Base-by-base conservation (phyloP, 352 stramenopile genomes). In the Phytophthora crassamura region DNA sequence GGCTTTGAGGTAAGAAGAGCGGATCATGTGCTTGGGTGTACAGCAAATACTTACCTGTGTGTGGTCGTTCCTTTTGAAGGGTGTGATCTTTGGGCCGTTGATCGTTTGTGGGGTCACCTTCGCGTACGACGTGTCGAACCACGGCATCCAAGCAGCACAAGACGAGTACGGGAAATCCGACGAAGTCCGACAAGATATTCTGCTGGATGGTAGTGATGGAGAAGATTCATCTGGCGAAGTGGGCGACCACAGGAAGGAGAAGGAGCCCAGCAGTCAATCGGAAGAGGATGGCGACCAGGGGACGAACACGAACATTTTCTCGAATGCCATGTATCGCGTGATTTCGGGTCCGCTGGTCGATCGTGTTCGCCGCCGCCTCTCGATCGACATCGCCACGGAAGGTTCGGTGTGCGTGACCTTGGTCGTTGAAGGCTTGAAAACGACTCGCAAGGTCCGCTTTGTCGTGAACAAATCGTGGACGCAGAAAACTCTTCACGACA, bases 51-150 rank as follows among this genome's bases (percentile, higher is more conserved):
- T 14, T 59, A 5, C 16, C 12, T 34, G 7, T 30, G 34, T 62
- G 18, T 46, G 39, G 7, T 47, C 52, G 43, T 35, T 7, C 12
- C 3, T 54, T 16, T 39, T 18, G n/a, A 42, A 92, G 80, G 87
- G 87, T 48, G 87, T 95, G 22, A 93, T 95, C 57, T 95, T 95
- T 46, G 87, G 87, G 5, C 87, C 87, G 4, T 69, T 95, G 7
- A 88, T 86, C 6, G 87, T 95, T 0, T 95, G 87, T 51, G 87
- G 84, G 15, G 87, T 95, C 11, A 90, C 86, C 3, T 93, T 92
- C 46, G 84, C 87, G 9, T 95, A 95, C 53, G 85, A 95, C 41
- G 86, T 91, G 22, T 95, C 87, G 5, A 95, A 95, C 52, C 87
- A 95, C 42, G 87, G 87, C 10, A 93, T 95, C 32, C 84, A 95